These are phyloP conservation scores for Backusella australiensis DNA, from an alignment of 192 early-diverging fungal species.

Conservation along the genomic window DNA sequence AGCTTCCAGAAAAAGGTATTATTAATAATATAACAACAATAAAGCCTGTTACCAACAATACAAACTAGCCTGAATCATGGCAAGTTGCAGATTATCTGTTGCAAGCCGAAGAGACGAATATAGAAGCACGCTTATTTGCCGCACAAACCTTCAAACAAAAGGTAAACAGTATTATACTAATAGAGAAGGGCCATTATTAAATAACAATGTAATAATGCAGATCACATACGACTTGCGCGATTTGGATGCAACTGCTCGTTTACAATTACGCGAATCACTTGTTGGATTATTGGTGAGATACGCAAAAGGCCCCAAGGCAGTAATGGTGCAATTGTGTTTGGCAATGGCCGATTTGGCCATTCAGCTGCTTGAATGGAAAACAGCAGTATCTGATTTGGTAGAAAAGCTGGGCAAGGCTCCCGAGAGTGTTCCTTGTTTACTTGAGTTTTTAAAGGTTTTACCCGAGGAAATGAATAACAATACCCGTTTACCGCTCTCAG, in stretches of 20 bases:
- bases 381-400: slow-evolving; percentile 75
- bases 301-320: slow-evolving; percentile 55
- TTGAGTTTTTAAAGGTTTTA: slow-evolving; percentile 83
- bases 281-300: slow-evolving; percentile 61
- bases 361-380: slow-evolving; percentile 77
- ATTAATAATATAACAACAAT: not conserved
- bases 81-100: slow-evolving; percentile 73
- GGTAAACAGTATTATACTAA: slow-evolving; percentile 35
- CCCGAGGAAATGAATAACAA: slow-evolving; percentile 83
- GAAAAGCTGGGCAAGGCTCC: slow-evolving; percentile 61
- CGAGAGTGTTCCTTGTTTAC: slow-evolving; percentile 60
- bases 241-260: slow-evolving; percentile 60
- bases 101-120: slow-evolving; percentile 46
- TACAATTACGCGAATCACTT: slow-evolving; percentile 76
- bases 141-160: slow-evolving; percentile 94
- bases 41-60: not conserved
- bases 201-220: slow-evolving; percentile 29
- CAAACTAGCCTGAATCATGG: slow-evolving; percentile 77
- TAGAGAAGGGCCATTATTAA: not conserved
- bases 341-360: slow-evolving; percentile 82
- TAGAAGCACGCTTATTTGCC: slow-evolving; percentile 78
- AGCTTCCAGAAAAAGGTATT: slow-evolving; percentile 84
- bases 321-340: slow-evolving; percentile 81
- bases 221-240: slow-evolving; percentile 80
- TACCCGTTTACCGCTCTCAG: slow-evolving; percentile 57